A percentile compares a stretch with the other conserved stretches of the same genome.
Conservation (phyloP, 768 basidiomycete species). For the Pisolithus albus region DNA sequence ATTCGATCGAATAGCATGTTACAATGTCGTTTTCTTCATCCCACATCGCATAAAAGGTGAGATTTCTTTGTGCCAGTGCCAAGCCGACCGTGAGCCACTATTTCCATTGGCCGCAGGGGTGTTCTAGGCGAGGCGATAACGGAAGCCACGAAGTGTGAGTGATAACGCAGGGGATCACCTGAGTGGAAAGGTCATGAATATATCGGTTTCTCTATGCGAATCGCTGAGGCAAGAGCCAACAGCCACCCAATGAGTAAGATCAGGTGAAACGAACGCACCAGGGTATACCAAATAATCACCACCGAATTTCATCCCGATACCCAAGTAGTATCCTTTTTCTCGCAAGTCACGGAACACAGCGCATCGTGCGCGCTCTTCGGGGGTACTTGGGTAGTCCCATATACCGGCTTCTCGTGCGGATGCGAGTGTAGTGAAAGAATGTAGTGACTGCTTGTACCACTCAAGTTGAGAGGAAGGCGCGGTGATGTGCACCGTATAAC, state of each 20-base stretch:
- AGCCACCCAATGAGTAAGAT: neutral
- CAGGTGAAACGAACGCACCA: constrained; percentile 41
- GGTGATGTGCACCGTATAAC: constrained; percentile 59
- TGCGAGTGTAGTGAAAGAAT: constrained; percentile 48
- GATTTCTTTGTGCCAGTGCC: constrained; percentile 98
- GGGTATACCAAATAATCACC: constrained; percentile 97
- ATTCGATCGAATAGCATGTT: constrained; percentile 77
- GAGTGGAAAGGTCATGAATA: constrained; percentile 2
- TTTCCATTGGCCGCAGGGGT: constrained; percentile 77
- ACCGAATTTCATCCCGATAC: constrained; percentile 88
- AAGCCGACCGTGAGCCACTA: constrained; percentile 90
- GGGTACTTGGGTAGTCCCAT: constrained; percentile 68
- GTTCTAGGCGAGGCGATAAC: constrained; percentile 60
- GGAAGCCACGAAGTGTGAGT: constrained; percentile 90
- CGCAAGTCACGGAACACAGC: constrained; percentile 75
- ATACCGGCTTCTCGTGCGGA: constrained; percentile 60
- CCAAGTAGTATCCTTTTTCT: constrained; percentile 82
- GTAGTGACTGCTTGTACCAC: constrained; percentile 55
- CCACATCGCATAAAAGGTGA: constrained; percentile 86
- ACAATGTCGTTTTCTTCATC: constrained; percentile 62
- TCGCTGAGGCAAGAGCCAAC: neutral
- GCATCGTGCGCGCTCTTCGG: constrained; percentile 66
- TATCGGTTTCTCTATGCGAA: constrained; percentile 2
- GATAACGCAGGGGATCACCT: constrained; percentile 95
- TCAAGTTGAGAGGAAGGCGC: constrained; percentile 52